phyloP scores from a whole-genome alignment of 148 eudicot species.

The Tetragonia tetragonoides region DNA sequence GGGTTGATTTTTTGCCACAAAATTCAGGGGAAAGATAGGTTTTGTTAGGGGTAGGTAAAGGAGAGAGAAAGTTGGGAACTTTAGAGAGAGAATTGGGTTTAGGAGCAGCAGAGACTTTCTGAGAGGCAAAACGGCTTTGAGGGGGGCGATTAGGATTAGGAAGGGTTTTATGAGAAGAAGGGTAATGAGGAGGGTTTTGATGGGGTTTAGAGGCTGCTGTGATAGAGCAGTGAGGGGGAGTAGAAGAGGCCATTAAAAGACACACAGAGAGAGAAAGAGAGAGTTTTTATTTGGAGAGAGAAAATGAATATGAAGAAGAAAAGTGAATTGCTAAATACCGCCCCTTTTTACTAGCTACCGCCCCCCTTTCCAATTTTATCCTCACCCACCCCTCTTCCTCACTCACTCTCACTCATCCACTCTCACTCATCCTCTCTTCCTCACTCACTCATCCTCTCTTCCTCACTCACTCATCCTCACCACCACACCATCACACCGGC shows the following conservation, averaged over 20 bases:
- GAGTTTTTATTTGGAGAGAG: background rate
- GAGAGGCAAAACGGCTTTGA: background rate
- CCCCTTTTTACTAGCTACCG: no score
- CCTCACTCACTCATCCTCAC: no score
- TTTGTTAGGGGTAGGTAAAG: constrained; percentile 30
- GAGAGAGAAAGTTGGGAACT: constrained; percentile 24
- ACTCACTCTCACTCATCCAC: no score
- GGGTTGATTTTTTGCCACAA: constrained; percentile 76
- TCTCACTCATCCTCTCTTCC: no score
- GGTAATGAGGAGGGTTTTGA: constrained; percentile 40
- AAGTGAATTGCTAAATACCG: no score
- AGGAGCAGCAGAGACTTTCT: constrained; percentile 12
- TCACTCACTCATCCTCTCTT: no score
- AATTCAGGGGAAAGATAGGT: constrained; percentile 65
- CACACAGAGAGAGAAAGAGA: constrained; percentile 7
- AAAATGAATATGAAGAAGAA: background rate
- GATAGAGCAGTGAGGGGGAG: constrained; percentile 63
- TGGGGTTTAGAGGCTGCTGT: constrained; percentile 42
- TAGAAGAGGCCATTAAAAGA: constrained; percentile 70
- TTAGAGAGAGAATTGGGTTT: constrained; percentile 23
- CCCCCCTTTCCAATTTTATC: no score
- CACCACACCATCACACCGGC: no score
- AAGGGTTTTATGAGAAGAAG: constrained; percentile 5
- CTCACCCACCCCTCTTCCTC: no score
- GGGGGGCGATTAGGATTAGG: background rate